Base-by-base conservation (phyloP, 768 basidiomycete genomes). In the Aureoboletus auriporus region DNA sequence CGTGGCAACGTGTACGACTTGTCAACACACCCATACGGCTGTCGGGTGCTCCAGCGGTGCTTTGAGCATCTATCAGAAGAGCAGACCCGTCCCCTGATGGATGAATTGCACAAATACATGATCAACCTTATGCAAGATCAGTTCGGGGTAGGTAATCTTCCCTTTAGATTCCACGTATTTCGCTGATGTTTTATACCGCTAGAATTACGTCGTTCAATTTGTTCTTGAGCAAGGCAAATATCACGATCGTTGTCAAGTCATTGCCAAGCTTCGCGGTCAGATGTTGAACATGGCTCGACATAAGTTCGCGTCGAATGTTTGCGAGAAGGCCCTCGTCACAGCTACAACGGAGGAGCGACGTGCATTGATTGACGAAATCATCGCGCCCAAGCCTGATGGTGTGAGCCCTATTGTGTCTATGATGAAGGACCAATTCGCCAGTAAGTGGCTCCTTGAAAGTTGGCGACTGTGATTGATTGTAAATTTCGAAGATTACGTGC, bases 201-300 rank as follows among this genome's bases (percentile, higher is more conserved):
- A 92, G 89, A 93, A 95, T 63, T 97, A 96, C 68, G 95, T 98
- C 30, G 81, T 96, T 41, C 95, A 98, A 66, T 95, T 89, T 63
- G 78, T 98, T 47, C 78, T 98, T 29, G 88, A 92, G 61, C 77
- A 86, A 56, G 93, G 93, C 6, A 74, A 75, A 47, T 73, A 75
- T 1, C 75, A 81, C 11, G 94, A 97, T 62, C 79, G 79, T 44
- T 71, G 74, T 3, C 69, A 76, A 47, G 78, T 96, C 33, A 74
- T 93, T 47, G 67, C 72, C 12, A 80, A 82, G 55, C 75, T 97
- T 43, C 79, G 76, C 8, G 90, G 90, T 4, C 84, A 89, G 59
- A 77, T 97, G 65, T 65, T 93, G 37, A 73, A 75, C 52, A 82
- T 94, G 77, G 79, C 91, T 1, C 79, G 83, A 44, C 91, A 92